These are phyloP conservation scores for Vanilla planifolia DNA, from an alignment of 106 monocot species.

Conservation along the genomic window DNA sequence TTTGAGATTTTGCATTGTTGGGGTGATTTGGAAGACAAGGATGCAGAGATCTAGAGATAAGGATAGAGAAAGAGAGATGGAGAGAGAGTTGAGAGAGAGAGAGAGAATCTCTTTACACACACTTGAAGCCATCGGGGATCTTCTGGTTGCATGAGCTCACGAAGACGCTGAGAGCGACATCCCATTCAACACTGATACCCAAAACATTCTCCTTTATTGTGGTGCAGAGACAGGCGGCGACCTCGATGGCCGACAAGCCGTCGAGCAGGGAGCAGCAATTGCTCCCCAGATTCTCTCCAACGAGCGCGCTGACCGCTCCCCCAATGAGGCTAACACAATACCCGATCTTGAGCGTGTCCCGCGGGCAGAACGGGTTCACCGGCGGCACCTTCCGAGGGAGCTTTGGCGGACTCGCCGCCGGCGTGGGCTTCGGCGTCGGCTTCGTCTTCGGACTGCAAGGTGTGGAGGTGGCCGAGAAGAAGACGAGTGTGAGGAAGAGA, in stretches of 20 bases:
- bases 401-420: background rate
- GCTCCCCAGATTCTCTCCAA: constrained; percentile 17
- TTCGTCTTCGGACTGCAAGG: background rate
- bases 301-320: constrained; percentile 18
- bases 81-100: no score
- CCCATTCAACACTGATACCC: constrained; percentile 32
- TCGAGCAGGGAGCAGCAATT: constrained; percentile 28
- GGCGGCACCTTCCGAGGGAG: constrained; percentile 6
- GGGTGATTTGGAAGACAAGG: no score
- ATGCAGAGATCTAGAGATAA: no score
- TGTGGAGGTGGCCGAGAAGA: background rate
- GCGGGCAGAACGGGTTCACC: constrained; percentile 8
- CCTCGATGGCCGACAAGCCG: constrained; percentile 26
- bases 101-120: constrained; percentile 18
- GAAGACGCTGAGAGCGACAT: constrained; percentile 38
- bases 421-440: background rate
- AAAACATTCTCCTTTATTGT: constrained; percentile 25
- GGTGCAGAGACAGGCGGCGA: constrained; percentile 31
- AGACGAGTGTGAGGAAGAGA: constrained; percentile 7
- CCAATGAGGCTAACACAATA: constrained; percentile 29
- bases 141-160: constrained; percentile 47
- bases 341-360: constrained; percentile 27
- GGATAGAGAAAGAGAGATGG: no score
- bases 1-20: no score
- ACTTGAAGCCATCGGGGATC: constrained; percentile 60